Evolutionary conservation across 495 filamentous ascomycete species (phyloP).

Genomic region (Penicillium diatomitis): DNA sequence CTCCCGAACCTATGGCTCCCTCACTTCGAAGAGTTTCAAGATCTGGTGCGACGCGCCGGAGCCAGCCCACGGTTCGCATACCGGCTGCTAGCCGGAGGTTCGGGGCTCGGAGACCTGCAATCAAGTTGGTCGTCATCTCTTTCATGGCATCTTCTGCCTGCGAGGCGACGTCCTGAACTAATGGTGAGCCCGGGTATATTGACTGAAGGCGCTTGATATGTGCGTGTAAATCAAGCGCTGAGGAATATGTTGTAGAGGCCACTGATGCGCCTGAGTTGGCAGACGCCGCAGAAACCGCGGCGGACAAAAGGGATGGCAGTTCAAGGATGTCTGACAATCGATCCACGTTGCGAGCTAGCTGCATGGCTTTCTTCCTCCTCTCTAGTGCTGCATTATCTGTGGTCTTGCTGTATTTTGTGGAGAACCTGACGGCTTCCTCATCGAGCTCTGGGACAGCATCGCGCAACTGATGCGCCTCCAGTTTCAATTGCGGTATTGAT

Average conservation of each 20-base stretch:
- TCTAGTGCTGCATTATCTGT: constrained; percentile 67
- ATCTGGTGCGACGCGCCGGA: constrained; percentile 79
- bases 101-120: constrained; percentile 64
- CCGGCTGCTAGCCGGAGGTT: constrained; percentile 82
- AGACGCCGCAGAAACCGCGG: constrained; percentile 56
- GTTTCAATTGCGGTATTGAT: constrained; percentile 57
- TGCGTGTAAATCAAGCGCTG: constrained; percentile 84
- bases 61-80: constrained; percentile 86
- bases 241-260: constrained; percentile 71
- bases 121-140: constrained; percentile 77
- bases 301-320: constrained; percentile 75
- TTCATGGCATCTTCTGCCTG: constrained; percentile 87
- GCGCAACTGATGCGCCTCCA: constrained; percentile 55
- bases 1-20: constrained; percentile 33
- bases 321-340: constrained; percentile 85
- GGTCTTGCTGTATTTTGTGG: constrained; percentile 68
- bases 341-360: constrained; percentile 84
- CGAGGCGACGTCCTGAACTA: constrained; percentile 60
- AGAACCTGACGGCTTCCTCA: constrained; percentile 66
- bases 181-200: constrained; percentile 68
- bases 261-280: constrained; percentile 37
- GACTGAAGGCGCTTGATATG: constrained; percentile 83
- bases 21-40: constrained; percentile 44
- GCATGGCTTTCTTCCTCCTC: constrained; percentile 68
- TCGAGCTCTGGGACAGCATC: constrained; percentile 72